Evolutionary conservation across 805 yeast genomes (phyloP), one percentile per base, ranked within the genome.

Genomic region (Lipomyces lipofer): DNA sequence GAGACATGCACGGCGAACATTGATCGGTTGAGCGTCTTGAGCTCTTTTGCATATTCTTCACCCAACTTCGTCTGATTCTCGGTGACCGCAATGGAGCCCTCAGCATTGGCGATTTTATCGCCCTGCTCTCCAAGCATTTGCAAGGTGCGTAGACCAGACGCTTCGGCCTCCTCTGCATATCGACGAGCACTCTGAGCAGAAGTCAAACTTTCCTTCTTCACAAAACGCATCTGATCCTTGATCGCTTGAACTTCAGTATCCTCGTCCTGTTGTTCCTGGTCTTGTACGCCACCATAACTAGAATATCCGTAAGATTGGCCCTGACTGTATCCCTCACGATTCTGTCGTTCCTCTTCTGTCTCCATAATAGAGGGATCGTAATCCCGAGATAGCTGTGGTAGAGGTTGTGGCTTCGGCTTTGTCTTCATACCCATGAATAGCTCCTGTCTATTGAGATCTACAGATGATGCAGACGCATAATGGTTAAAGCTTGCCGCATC

Each of bases 41-140:
- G 77, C 65, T 91, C 91, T 49, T 78, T 79, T 32, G 92, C 92
- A 69, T 88, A 87, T 39, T 83, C 88, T 59, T 86, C 90, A 4
- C 95, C 95, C 51, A 87, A 80, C 63, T 83, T 76, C 54, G 88
- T 87, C 68, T 90, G 96, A 2, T 88, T 84, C 54, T 84, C 86
- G 49, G 95, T 88, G 51, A 87, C 73, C 50, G 86, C 81, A 62
- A 92, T 73, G 61, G 84, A 84, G 60, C 81, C 81, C 67, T 94
- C 97, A 19, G 91, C 83, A 65, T 81, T 82, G 69, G 85, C 87
- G 59, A 94, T 75, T 46, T 88, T 77, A 67, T 90, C 97, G 53
- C 94, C 83, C 70, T 94, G 98, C n/a, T 91, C 81, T 24, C 99
- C 99, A 46, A 94, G 77, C 82, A 88, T 82, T 27, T 97, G 97